phyloP scores from a whole-genome alignment of 495 filamentous ascomycete genomes.

The Talaromyces ruber region DNA sequence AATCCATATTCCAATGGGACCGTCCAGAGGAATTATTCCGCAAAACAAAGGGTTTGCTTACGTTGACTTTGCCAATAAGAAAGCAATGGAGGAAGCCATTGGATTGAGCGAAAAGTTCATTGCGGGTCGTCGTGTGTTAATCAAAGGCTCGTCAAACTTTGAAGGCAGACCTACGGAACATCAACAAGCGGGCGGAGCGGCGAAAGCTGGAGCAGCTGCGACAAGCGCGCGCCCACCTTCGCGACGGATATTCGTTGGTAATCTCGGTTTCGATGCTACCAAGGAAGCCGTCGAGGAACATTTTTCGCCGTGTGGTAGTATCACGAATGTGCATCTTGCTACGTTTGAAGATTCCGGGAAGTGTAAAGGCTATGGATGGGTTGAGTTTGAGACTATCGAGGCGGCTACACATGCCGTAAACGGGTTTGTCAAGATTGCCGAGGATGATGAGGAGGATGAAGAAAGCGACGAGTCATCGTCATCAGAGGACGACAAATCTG shows the following conservation, averaged over 20 bases:
- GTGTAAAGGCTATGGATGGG: constrained; percentile 96
- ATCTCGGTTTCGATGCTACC: constrained; percentile 77
- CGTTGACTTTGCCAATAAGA: constrained; percentile 72
- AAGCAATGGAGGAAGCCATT: constrained; percentile 62
- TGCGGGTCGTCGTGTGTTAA: constrained; percentile 67
- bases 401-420: constrained; percentile 70
- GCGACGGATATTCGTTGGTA: constrained; percentile 84
- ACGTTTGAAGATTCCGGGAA: constrained; percentile 96
- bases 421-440: constrained; percentile 62
- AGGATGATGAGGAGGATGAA: constrained; percentile 52
- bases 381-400: constrained; percentile 74
- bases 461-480: constrained; percentile 21
- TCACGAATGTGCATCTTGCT: constrained; percentile 73
- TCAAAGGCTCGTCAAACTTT: constrained; percentile 84
- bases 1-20: constrained; percentile 62
- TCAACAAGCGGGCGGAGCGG: constrained; percentile 27
- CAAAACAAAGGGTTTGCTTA: constrained; percentile 92
- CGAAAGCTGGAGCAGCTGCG: constrained; percentile 17
- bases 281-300: constrained; percentile 71
- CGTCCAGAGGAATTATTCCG: constrained; percentile 37
- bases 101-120: constrained; percentile 72
- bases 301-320: constrained; percentile 72
- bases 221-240: constrained; percentile 51
- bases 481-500: constrained; percentile 21
- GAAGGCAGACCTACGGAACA: constrained; percentile 64